Evolutionary conservation across 83 land plant genomes (phyloP).

Genomic region (Diphasiastrum complanatum): DNA sequence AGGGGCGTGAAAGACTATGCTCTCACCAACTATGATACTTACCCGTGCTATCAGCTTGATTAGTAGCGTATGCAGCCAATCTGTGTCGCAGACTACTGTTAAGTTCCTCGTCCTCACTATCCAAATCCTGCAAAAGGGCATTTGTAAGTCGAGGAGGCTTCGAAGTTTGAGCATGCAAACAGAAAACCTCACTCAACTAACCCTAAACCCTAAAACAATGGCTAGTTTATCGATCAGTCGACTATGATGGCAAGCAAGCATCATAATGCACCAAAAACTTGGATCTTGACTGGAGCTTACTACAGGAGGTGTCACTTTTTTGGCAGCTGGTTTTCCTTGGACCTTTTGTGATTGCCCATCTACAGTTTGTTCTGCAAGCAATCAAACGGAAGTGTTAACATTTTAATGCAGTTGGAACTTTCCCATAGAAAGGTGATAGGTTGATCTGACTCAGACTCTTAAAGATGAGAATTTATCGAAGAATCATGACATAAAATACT

Average conservation of each 20-base stretch:
- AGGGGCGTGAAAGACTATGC: too few relatives aligned
- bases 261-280: too few relatives aligned
- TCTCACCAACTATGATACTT: neutral
- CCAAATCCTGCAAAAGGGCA: constrained; percentile 23
- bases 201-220: neutral
- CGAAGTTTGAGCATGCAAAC: neutral
- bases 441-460: neutral
- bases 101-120: constrained; percentile 63
- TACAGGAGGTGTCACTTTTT: too few relatives aligned
- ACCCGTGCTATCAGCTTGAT: constrained; percentile 39
- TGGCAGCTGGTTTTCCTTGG: too few relatives aligned
- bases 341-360: too few relatives aligned
- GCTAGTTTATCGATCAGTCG: too few relatives aligned
- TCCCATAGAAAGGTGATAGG: too few relatives aligned
- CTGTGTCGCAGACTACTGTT: constrained; percentile 47
- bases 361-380: too few relatives aligned
- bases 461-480: neutral
- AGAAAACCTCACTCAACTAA: neutral
- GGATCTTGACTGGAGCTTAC: too few relatives aligned
- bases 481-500: neutral
- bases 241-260: too few relatives aligned
- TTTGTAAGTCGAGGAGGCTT: constrained; percentile 10
- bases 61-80: constrained; percentile 52
- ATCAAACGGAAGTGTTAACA: too few relatives aligned
- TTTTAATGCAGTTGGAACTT: too few relatives aligned